Base-by-base conservation (phyloP, 306 rosid species). In the Herpetospermum pedunculosum region DNA sequence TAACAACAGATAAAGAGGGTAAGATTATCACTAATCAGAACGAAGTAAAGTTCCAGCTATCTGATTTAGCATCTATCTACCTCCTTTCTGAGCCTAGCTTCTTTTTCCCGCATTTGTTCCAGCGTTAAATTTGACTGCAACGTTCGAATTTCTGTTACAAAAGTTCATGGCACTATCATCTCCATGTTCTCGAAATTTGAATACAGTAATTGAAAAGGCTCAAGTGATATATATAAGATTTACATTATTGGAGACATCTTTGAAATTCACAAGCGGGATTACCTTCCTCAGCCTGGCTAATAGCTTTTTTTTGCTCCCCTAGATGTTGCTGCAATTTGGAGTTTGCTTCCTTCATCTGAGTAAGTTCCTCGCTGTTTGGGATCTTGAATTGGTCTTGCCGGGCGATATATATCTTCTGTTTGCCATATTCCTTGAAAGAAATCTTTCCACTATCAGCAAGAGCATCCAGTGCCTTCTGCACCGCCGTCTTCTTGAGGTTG, bases 341-440 rank as follows among this genome's bases (percentile, higher is more conserved):
- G 76, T 85, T 91, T 14, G 83, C 86, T 40, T 94, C 92, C 87
- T 89, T 94, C 99, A 91, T 89, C 81, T 84, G 83, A 82, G 60
- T 84, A 50, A 94, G 96, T 84, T 89, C 99, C 38, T 94, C 96
- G 26, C 52, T 82, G 64, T 85, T 85, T 1, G 90, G 97, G 79
- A 94, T 86, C 23, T 84, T 76, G 43, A 94, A 89, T 54, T 85
- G 92, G 81, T 94, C 97, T 80, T 94, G 97, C 50, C 91, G 87
- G 49, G 97, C 92, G 14, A 94, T 47, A 77, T 94, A 94, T 73
- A 94, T 85, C 90, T 89, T 94, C 91, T 94, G 99, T 84, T 94
- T 94, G 13, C 99, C 99, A 65, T 89, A 89, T 82, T 94, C 99
- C 85, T 94, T 94, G 78, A 91, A 94, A 2, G 91, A 91, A 83